Evolutionary conservation across 1,139 yeast species (phyloP).

Genomic region (Saccharomyces pastorianus): DNA sequence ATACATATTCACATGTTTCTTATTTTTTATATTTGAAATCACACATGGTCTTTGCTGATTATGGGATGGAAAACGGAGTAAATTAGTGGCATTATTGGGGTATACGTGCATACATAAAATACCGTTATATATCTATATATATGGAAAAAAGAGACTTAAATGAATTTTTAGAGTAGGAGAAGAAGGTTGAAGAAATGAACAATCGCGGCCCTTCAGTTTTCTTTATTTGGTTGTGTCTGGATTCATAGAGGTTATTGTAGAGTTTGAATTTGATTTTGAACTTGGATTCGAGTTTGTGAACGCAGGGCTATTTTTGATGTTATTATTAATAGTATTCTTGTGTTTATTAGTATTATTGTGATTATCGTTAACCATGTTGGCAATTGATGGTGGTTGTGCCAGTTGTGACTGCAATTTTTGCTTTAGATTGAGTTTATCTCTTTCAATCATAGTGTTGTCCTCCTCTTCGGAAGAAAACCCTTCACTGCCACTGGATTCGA

Average conservation of each 20-base stretch:
- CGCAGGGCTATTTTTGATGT: background rate
- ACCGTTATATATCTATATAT: background rate
- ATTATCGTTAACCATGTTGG: background rate
- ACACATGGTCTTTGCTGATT: background rate
- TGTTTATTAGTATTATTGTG: background rate
- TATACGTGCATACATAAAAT: background rate
- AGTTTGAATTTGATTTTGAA: constrained; percentile 5
- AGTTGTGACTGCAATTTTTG: background rate
- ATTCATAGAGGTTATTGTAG: constrained; percentile 4
- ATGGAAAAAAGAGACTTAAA: background rate
- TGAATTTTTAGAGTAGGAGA: background rate
- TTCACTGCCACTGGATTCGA: constrained; percentile 25
- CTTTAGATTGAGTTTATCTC: constrained; percentile 5
- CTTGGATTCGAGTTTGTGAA: background rate
- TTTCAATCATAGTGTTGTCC: constrained; percentile 8
- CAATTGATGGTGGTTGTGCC: background rate
- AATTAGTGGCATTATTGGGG: background rate
- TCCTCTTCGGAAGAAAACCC: constrained; percentile 21
- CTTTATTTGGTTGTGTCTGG: background rate
- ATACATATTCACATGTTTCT: background rate
- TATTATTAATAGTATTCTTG: background rate
- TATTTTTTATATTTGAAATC: background rate
- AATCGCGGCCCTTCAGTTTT: background rate
- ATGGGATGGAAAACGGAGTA: background rate
- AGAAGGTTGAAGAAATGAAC: background rate